Evolutionary conservation across 257 asterid species (phyloP), one percentile per base, ranked within the genome.

Genomic region (Solanum lycopersicoides): DNA sequence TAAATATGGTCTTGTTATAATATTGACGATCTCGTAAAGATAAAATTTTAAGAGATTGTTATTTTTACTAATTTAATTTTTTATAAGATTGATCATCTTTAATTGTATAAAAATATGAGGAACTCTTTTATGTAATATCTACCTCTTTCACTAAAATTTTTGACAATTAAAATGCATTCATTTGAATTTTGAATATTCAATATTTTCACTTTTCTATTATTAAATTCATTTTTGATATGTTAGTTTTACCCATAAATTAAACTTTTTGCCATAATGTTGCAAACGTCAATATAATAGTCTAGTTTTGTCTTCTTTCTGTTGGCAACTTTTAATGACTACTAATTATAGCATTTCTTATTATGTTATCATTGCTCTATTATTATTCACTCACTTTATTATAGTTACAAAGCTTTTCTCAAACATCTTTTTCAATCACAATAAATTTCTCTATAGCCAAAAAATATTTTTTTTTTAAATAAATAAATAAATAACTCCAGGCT

Each of bases 401-500:
- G 21, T 75, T 4, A 1, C 42, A 75, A 23, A 23, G 12, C 56
- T 75, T 75, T 39, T 21, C 53, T 21, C n/a, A 39, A n/a, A 41
- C 11, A 39, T 75, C 2, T 1, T 75, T 75, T 75, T 21, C 34
- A 18, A 75, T 75, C 41, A 23, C 83, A 37, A 34, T 73, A 39
- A 73, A 73, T 73, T 73, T 73, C 82, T 35, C 16, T 5, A 45
- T 37, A 20, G 53, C 42, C 32, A 74, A 21, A 21, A 74, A 18
- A 21, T 4, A 10, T 6, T 4, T 2, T 37, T n/a, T n/a, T n/a
- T n/a, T n/a, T n/a, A n/a, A n/a, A 15, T 6, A 5, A 16, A 53
- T 0, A 15, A 42, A 10, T 0, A 12, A 20, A 37, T 34, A 35
- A 53, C n/a, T 56, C n/a, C 4, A n/a, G 2, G 1, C 0, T 7